Percentiles rank a stretch among this genome's conserved stretches.
These are phyloP conservation scores for Parachlorella kessleri DNA, from an alignment of 139 green algal genomes.

Conservation along the genomic window DNA sequence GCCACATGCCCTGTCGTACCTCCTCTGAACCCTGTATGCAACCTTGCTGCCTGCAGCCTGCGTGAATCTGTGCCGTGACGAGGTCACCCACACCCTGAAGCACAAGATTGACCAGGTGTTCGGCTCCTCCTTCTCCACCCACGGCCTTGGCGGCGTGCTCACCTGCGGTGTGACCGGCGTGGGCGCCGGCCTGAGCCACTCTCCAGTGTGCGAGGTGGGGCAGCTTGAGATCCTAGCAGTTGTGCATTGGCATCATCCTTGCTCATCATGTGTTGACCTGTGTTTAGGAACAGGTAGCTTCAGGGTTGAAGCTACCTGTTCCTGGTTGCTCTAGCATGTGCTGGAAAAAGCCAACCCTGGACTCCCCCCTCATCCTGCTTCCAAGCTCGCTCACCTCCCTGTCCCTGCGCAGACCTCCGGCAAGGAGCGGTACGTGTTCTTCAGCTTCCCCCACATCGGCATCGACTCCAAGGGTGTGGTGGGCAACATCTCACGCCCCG, in stretches of 20 bases:
- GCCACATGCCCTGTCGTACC: no score
- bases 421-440: slow-evolving; percentile 90
- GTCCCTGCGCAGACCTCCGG: slow-evolving; percentile 28
- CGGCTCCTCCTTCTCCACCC: slow-evolving; percentile 79
- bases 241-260: no score
- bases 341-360: no score
- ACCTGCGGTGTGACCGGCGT: slow-evolving; percentile 80
- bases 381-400: not conserved
- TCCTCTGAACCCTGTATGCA: no score
- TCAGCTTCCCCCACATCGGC: slow-evolving; percentile 91
- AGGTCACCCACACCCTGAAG: slow-evolving; percentile 74
- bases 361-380: no score
- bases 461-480: no score
- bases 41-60: slow-evolving; percentile 65
- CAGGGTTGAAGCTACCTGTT: no score
- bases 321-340: no score
- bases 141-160: slow-evolving; percentile 74
- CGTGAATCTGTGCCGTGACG: slow-evolving; percentile 87
- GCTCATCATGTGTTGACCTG: no score
- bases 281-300: no score
- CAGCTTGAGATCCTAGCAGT: no score
- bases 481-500: no score
- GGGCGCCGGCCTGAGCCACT: slow-evolving; percentile 63
- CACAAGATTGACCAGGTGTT: slow-evolving; percentile 70
- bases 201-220: slow-evolving; percentile 48